phyloP scores from a whole-genome alignment of 2,329 filamentous ascomycete species.

The Cryphonectria radicalis region DNA sequence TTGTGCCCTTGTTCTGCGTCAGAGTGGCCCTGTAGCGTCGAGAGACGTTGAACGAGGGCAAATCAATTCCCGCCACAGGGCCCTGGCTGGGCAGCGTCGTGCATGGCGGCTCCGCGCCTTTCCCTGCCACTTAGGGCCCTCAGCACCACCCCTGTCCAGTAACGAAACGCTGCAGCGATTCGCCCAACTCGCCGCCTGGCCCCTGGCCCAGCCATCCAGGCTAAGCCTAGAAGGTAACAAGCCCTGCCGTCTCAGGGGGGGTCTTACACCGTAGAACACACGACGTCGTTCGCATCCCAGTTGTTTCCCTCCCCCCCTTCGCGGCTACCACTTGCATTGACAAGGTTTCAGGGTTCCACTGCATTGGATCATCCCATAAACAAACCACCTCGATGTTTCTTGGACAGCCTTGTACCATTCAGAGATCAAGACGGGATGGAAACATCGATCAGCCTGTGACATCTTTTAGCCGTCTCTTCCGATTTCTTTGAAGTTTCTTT shows the following conservation, averaged over 20 bases:
- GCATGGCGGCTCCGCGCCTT: conserved; percentile 12
- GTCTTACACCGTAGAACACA: neutral
- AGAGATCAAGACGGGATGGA: neutral
- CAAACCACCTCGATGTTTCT: neutral
- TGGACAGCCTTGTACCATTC: neutral
- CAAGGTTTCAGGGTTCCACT: neutral
- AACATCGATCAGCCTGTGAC: neutral
- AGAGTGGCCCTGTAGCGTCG: neutral
- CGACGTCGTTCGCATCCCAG: neutral
- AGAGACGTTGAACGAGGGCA: conserved; percentile 8
- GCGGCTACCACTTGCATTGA: conserved; percentile 3
- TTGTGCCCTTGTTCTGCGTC: neutral
- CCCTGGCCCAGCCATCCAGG: neutral
- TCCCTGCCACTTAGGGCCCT: neutral
- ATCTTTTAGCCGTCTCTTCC: neutral
- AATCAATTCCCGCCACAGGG: neutral
- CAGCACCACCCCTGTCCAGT: conserved; percentile 15
- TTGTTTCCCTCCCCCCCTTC: neutral
- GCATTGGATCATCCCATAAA: conserved; percentile 8
- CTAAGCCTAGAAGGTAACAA: neutral
- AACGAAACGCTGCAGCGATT: conserved; percentile 9
- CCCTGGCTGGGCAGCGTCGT: conserved; percentile 1
- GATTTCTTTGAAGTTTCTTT: neutral
- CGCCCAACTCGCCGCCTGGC: neutral
- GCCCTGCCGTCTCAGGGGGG: conserved; percentile 5